A percentile compares a stretch with the other conserved stretches of the same genome.
phyloP scores from a whole-genome alignment of 192 early-diverging fungal genomes.

The Paraglomus occultum region DNA sequence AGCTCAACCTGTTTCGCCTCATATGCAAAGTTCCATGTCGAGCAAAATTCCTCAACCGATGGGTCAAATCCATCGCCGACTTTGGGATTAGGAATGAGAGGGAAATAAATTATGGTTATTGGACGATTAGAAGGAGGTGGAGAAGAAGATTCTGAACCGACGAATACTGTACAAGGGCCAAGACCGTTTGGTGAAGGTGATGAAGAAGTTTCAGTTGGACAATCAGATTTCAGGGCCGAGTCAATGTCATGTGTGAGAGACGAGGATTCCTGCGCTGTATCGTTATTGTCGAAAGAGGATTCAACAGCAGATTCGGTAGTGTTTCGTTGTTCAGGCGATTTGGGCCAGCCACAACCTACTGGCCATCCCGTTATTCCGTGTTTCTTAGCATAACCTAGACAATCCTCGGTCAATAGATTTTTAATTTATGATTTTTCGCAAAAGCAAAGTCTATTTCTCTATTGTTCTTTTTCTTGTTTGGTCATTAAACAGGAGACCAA shows the following conservation, averaged over 20 bases:
- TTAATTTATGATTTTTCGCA: neutral
- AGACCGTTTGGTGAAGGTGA: neutral
- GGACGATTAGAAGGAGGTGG: slow-evolving; percentile 31
- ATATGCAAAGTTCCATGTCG: slow-evolving; percentile 68
- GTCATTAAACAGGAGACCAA: neutral
- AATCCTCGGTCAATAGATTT: neutral
- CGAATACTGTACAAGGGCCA: neutral
- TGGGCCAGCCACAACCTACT: neutral
- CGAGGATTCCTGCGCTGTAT: slow-evolving; percentile 41
- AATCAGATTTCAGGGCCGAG: neutral
- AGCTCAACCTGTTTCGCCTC: slow-evolving; percentile 59
- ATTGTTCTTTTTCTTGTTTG: neutral
- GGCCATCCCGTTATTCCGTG: neutral
- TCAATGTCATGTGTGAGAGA: slow-evolving; percentile 33
- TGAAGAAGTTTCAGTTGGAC: neutral
- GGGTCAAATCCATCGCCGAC: slow-evolving; percentile 62
- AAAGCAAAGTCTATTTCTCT: neutral
- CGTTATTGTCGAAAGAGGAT: slow-evolving; percentile 31
- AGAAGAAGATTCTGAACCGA: neutral
- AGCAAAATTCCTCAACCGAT: slow-evolving; percentile 58
- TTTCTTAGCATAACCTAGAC: neutral
- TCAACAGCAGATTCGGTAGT: neutral
- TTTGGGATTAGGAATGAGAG: slow-evolving; percentile 57
- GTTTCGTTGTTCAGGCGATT: neutral
- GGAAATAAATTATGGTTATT: slow-evolving; percentile 61